Base-by-base conservation (phyloP, 208 protist genomes). In the Trypanosoma cruzi region DNA sequence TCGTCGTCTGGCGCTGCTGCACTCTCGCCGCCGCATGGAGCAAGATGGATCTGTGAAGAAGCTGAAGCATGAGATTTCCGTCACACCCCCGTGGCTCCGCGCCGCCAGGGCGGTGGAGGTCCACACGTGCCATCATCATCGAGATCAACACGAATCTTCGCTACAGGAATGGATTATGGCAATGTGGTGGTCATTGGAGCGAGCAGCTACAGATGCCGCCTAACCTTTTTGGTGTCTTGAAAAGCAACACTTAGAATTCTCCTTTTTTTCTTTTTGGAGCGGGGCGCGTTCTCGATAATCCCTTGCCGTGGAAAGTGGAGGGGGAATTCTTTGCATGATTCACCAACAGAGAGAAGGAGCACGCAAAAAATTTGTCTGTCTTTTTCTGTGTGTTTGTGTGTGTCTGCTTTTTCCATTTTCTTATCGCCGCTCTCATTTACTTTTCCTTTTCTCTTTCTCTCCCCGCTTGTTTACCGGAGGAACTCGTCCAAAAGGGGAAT, bases 141-240 rank as follows among this genome's bases (percentile, higher is more conserved):
- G n/a, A n/a, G n/a, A 40, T 10, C 14, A 40, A 8, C 49, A 31
- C 16, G 28, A 26, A 6, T 20, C 10, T 11, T 57, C 62, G 28
- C 37, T 67, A 6, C 29, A 29, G 29, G 64, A 68, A 24, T 49
- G 28, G 22, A 49, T 40, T 22, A 57, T 68, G 36, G n/a, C 31
- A 36, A 34, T 68, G 29, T 68, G 64, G 64, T 68, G 64, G 64
- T 60, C 49, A 29, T 46, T 68, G 7, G 64, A 68, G 40, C 42
- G 40, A 10, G 40, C 59, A 2, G 40, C 59, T 4, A 40, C 59
- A 18, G 40, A 29, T 1, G 59, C 40, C 22, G 26, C 14, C 20
- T 59, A 20, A 53, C 7, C 40, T 37, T 63, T 14, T 28, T 22
- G 2, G 26, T 54, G 7, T 11, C 26, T 11, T 7, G 14, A 16